A percentile compares a stretch with the other conserved stretches of the same genome.
These are phyloP conservation scores for Malassezia psittaci DNA, from an alignment of 1,284 basidiomycete species.

Conservation along the genomic window DNA sequence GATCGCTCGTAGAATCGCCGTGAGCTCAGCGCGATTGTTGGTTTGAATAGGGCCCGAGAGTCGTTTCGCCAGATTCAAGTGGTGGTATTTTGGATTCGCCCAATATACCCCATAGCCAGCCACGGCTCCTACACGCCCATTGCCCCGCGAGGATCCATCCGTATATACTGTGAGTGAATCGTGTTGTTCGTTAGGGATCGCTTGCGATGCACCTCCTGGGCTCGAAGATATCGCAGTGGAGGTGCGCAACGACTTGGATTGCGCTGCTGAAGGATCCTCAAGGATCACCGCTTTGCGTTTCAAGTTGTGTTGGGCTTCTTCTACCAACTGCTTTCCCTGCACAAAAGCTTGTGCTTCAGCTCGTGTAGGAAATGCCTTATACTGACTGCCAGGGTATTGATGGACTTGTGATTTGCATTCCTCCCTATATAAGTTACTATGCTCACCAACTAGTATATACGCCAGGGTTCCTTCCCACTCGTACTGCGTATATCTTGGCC, in stretches of 20 bases:
- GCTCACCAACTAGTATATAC: constrained; percentile 34
- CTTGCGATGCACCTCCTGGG: too few species aligned
- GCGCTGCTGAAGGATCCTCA: too few species aligned
- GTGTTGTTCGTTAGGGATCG: not conserved
- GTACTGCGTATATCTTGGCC: constrained; percentile 28
- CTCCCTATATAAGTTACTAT: constrained; percentile 20
- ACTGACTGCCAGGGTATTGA: constrained; percentile 55
- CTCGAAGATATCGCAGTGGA: too few species aligned
- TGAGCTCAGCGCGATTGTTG: constrained; percentile 73
- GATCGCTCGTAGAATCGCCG: constrained; percentile 67
- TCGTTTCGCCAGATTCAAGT: constrained; percentile 64
- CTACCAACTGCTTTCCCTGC: not conserved
- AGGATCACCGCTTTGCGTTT: too few species aligned
- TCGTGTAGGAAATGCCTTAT: constrained; percentile 57
- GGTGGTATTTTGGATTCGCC: constrained; percentile 14
- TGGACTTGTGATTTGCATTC: constrained; percentile 58
- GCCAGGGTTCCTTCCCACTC: constrained; percentile 29
- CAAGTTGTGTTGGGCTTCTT: too few species aligned
- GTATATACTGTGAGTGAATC: constrained; percentile 54
- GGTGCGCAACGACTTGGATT: too few species aligned
- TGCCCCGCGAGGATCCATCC: constrained; percentile 69
- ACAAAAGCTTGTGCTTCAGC: constrained; percentile 52
- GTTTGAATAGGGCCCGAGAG: constrained; percentile 68
- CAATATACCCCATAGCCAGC: constrained; percentile 44
- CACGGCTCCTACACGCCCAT: constrained; percentile 52